Evolutionary conservation across 2,329 filamentous ascomycete genomes (phyloP), one percentile per base, ranked within the genome.

Genomic region (Rosellinia necatrix): DNA sequence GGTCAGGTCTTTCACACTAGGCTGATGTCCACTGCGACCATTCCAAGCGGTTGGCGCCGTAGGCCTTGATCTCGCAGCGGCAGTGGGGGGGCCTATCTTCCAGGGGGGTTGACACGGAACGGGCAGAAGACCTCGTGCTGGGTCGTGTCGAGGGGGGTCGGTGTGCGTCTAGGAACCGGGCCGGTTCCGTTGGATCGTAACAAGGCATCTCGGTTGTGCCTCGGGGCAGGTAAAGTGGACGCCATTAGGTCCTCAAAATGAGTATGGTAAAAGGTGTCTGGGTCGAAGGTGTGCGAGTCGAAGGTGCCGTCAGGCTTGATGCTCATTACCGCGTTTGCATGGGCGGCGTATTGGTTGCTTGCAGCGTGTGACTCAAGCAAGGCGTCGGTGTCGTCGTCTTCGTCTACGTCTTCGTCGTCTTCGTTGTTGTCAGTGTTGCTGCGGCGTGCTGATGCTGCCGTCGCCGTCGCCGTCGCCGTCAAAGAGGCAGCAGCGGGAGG

Each of bases 1-100:
- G 66, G 90, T 86, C 60, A 94, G 78, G 68, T 94, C 90, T 74
- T 88, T 91, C 64, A 94, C 89, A 58, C 88, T 92, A n/a, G 85
- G 79, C 63, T 88, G 81, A 48, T 67, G 68, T 24, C 64, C 66
- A 61, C 58, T 62, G 75, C 73, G 66, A 50, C 37, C 41, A 49
- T 59, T 63, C 53, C 54, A 44, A 41, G 60, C 44, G 13, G 46
- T 61, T 63, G 74, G 66, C 42, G 70, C 66, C 56, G 65, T 43
- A 50, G 63, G 58, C 58, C 59, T 68, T 48, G 72, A 63, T 58
- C 68, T 74, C 54, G 61, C 59, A 44, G 61, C 62, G 51, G 68
- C 62, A 41, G 63, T 62, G 41, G 66, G 62, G n/a, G 35, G 71
- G 62, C 62, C 72, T 77, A 64, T 78, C 77, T 58, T 81, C 80